Evolutionary conservation across 192 early-diverging fungal species (phyloP), one percentile per base, ranked within the genome.

Genomic region (Piromyces finnis): DNA sequence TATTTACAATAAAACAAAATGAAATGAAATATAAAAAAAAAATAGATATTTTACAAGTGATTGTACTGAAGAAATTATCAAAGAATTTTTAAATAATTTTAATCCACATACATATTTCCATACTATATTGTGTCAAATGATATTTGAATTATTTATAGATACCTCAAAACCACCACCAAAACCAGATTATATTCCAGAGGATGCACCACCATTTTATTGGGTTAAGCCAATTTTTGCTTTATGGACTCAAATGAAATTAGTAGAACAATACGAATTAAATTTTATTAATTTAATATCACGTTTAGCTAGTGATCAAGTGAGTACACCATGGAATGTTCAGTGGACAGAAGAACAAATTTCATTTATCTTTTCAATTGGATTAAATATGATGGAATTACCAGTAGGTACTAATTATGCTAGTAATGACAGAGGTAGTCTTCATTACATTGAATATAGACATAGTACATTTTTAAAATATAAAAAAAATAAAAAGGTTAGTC

Each of bases 251-350:
- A 68, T 68, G 26, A 68, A 68, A 68, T n/a, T 68, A 27, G 22
- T 68, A 9, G 51, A 68, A n/a, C 51, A 68, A 68, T 68, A 68
- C 81, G 93, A 94, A 83, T 85, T 88, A 13, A 88, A 92, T 77
- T 92, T 95, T 79, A 82, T 95, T 35, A 88, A 90, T 26, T 81
- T 97, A 14, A 79, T 98, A 12, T 88, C 91, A 3, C 88, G 88
- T 1, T 87, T 98, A 77, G 91, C 94, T 7, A 84, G 83, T 79
- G 81, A 81, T 30, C 84, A 87, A 59, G 39, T 80, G 77, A 77
- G 29, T 36, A 17, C 32, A 77, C 82, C 85, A 28, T 11, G 78
- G 77, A 37, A 84, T 83, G 77, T 88, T 88, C 28, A 78, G 85
- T 94, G 91, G 83, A 93, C 89, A 18, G 82, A 88, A 15, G 82